phyloP scores from a whole-genome alignment of 768 basidiomycete genomes.

The Mycena sanguinolenta region DNA sequence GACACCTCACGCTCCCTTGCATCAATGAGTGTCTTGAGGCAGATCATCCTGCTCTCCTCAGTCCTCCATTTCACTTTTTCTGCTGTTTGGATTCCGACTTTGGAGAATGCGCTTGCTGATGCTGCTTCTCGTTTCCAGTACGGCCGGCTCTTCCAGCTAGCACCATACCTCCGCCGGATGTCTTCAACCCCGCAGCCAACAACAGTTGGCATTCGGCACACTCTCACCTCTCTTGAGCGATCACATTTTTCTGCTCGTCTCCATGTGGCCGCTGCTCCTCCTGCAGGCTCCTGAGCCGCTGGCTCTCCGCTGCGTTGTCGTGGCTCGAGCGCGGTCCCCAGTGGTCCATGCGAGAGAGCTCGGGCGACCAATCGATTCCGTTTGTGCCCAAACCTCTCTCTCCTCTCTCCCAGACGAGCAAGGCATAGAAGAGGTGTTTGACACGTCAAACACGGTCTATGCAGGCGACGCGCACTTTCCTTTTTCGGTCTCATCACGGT shows the following conservation, averaged over 20 bases:
- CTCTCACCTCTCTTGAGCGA: slow-evolving; percentile 20
- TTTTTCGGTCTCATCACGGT: too few species aligned
- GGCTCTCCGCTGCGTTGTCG: slow-evolving; percentile 23
- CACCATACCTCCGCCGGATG: slow-evolving; percentile 14
- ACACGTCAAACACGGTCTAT: too few species aligned
- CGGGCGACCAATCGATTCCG: background rate
- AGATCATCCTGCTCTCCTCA: slow-evolving; percentile 19
- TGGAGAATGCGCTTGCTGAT: slow-evolving; percentile 32
- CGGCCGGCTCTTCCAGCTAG: slow-evolving; percentile 23
- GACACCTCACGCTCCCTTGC: too few species aligned
- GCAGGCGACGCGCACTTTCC: background rate
- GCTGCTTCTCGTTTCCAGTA: slow-evolving; percentile 37
- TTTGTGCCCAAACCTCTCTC: slow-evolving; percentile 12
- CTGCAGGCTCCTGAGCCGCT: slow-evolving; percentile 24
- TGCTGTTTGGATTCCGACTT: slow-evolving; percentile 28
- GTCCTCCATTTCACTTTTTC: slow-evolving; percentile 31
- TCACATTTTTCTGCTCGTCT: slow-evolving; percentile 42
- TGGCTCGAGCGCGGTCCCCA: slow-evolving; percentile 29
- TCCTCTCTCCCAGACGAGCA: too few species aligned
- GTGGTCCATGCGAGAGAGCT: slow-evolving; percentile 13
- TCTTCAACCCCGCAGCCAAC: slow-evolving; percentile 20
- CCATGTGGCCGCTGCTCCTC: slow-evolving; percentile 40
- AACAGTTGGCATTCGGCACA: slow-evolving; percentile 19
- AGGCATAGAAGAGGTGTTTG: too few species aligned
- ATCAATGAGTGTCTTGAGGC: slow-evolving; percentile 3